These are phyloP conservation scores for Wickerhamomyces chambardii DNA, from an alignment of 805 yeast genomes.

Conservation along the genomic window DNA sequence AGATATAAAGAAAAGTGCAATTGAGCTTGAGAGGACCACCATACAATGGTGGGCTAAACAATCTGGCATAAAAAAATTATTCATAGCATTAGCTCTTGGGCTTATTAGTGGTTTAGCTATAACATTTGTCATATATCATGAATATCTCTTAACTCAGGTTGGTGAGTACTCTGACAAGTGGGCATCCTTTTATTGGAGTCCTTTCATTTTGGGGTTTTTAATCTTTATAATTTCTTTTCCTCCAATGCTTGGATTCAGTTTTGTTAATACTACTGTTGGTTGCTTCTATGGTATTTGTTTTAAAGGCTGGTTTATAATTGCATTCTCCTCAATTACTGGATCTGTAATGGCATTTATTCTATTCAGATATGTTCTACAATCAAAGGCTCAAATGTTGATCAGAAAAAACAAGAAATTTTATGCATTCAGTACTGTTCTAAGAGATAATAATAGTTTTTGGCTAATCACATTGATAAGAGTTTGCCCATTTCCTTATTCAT, in stretches of 20 bases:
- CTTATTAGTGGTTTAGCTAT: conserved; percentile 2
- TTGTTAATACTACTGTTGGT: conserved; percentile 60
- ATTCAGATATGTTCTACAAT: conserved; percentile 49
- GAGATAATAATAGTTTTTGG: conserved; percentile 59
- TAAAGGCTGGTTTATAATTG: conserved; percentile 71
- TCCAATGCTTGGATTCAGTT: conserved; percentile 78
- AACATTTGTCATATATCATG: conserved; percentile 9
- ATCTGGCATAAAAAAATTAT: conserved; percentile 1
- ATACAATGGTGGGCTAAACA: conserved; percentile 8
- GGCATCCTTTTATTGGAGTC: conserved; percentile 22
- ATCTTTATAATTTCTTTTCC: conserved; percentile 77
- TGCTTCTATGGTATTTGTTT: conserved; percentile 72
- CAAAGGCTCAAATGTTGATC: conserved; percentile 53
- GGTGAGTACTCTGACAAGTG: conserved; percentile 17
- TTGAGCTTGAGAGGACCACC: neutral
- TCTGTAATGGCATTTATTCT: conserved; percentile 66
- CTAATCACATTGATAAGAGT: conserved; percentile 66
- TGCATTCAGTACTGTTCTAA: conserved; percentile 66
- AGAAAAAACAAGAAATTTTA: conserved; percentile 54
- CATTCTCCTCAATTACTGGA: conserved; percentile 62
- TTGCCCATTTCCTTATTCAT: conserved; percentile 90
- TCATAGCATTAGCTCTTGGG: conserved; percentile 1
- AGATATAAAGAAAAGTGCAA: neutral
- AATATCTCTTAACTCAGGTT: conserved; percentile 7
- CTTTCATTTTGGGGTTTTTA: conserved; percentile 36